phyloP scores from a whole-genome alignment of 2,329 filamentous ascomycete species.

The Sporothrix globosa region DNA sequence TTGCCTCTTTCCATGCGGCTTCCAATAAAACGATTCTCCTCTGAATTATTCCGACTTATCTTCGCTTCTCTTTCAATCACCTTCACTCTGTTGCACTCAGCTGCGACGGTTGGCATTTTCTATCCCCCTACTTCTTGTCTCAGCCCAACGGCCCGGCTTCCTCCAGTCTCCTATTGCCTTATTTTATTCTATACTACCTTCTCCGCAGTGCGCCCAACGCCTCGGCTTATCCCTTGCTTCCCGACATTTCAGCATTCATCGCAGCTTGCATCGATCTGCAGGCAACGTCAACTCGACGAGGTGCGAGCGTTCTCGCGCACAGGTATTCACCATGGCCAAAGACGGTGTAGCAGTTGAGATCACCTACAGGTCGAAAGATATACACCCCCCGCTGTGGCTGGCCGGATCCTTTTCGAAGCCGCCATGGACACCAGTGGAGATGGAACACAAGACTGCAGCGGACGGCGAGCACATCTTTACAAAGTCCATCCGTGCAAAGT shows the following conservation, averaged over 20 bases:
- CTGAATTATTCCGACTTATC: neutral
- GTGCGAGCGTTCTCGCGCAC: neutral
- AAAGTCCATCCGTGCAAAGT: conserved; percentile 57
- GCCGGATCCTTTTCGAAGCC: conserved; percentile 70
- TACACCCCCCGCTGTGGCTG: conserved; percentile 69
- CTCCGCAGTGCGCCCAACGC: conserved; percentile 19
- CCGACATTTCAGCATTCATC: conserved; percentile 5
- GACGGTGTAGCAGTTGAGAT: conserved; percentile 56
- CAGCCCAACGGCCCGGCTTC: neutral
- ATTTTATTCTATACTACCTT: neutral
- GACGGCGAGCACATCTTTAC: conserved; percentile 62
- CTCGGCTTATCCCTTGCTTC: conserved; percentile 23
- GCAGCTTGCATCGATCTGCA: neutral
- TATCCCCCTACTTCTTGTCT: neutral
- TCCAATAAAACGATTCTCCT: neutral
- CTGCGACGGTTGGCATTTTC: neutral
- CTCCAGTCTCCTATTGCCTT: neutral
- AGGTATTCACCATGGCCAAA: conserved; percentile 42
- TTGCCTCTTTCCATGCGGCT: neutral
- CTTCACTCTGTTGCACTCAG: neutral
- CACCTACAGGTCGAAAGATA: conserved; percentile 62
- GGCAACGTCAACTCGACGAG: neutral
- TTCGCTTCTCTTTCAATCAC: neutral
- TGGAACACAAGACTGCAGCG: conserved; percentile 57
- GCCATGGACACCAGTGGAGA: conserved; percentile 68